Evolutionary conservation across 2,329 filamentous ascomycete species (phyloP).

Genomic region (Trichoderma atroviride): DNA sequence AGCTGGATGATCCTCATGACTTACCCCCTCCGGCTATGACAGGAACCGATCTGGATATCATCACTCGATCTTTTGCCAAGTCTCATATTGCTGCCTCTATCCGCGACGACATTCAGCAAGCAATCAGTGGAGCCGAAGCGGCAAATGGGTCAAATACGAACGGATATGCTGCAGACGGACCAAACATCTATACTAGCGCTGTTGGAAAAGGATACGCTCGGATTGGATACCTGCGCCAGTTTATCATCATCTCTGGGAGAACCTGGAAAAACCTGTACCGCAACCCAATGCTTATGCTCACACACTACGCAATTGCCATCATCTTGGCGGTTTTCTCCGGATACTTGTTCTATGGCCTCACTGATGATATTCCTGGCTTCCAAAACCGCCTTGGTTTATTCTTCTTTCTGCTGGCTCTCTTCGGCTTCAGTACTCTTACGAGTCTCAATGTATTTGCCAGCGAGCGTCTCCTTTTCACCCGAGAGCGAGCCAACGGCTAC

Average conservation of each 20-base stretch:
- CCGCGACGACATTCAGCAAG: constrained; percentile 75
- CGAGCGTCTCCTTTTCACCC: constrained; percentile 86
- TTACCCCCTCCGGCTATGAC: constrained; percentile 61
- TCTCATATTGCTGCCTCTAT: constrained; percentile 78
- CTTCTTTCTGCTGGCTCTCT: constrained; percentile 94
- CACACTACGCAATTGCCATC: constrained; percentile 96
- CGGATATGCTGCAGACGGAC: constrained; percentile 49
- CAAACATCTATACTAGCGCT: constrained; percentile 56
- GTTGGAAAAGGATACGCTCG: constrained; percentile 82
- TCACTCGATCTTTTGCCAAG: constrained; percentile 73
- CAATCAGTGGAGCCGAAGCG: constrained; percentile 63
- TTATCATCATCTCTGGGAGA: constrained; percentile 82
- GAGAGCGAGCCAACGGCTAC: constrained; percentile 95
- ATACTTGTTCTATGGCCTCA: constrained; percentile 93
- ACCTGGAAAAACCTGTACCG: constrained; percentile 98
- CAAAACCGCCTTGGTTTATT: constrained; percentile 96
- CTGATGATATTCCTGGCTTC: constrained; percentile 95
- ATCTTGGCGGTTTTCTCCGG: constrained; percentile 91
- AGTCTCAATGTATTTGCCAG: constrained; percentile 91
- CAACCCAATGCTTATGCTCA: constrained; percentile 97
- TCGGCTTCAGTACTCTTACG: constrained; percentile 94
- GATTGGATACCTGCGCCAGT: constrained; percentile 78
- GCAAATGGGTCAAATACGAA: constrained; percentile 68
- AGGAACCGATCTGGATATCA: constrained; percentile 77
- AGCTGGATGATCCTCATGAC: constrained; percentile 70